Evolutionary conservation across 2,329 filamentous ascomycete species (phyloP).

Genomic region (Cladophialophora carrionii): DNA sequence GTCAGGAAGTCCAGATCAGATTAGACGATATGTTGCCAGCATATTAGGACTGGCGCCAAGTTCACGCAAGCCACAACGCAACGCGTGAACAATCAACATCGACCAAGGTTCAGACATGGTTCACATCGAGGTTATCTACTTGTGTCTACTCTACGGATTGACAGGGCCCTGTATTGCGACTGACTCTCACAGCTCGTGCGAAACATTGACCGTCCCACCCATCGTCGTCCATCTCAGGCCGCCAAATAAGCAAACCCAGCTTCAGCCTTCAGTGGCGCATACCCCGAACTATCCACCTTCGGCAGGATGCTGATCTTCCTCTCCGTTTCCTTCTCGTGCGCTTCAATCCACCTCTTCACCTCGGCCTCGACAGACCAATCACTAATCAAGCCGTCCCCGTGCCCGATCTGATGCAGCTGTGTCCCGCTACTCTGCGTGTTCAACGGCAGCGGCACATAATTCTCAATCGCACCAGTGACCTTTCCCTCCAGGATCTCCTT

Average conservation of each 20-base stretch:
- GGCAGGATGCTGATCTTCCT: slow-evolving; percentile 38
- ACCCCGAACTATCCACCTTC: slow-evolving; percentile 46
- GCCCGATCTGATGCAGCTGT: slow-evolving; percentile 35
- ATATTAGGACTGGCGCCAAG: slow-evolving; percentile 10
- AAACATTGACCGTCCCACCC: neutral
- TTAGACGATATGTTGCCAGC: slow-evolving; percentile 27
- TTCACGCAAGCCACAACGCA: slow-evolving; percentile 2
- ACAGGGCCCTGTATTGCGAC: neutral
- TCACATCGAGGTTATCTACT: neutral
- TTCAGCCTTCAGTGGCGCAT: slow-evolving; percentile 34
- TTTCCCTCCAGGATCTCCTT: slow-evolving; percentile 33
- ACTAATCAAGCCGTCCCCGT: slow-evolving; percentile 28
- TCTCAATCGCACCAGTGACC: slow-evolving; percentile 32
- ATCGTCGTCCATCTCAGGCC: slow-evolving; percentile 3
- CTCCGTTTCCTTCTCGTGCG: slow-evolving; percentile 33
- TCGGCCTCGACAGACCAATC: slow-evolving; percentile 38
- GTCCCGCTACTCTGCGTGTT: slow-evolving; percentile 34
- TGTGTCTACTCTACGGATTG: neutral
- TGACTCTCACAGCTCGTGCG: slow-evolving; percentile 1
- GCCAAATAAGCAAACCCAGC: slow-evolving; percentile 33
- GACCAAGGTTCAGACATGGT: slow-evolving; percentile 7
- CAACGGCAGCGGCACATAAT: slow-evolving; percentile 32
- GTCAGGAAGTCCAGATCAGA: slow-evolving; percentile 26
- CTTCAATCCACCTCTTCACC: slow-evolving; percentile 35
- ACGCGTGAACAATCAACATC: slow-evolving; percentile 17